Base-by-base conservation (phyloP, 2,329 filamentous ascomycete genomes). In the Fulvia fulva region DNA sequence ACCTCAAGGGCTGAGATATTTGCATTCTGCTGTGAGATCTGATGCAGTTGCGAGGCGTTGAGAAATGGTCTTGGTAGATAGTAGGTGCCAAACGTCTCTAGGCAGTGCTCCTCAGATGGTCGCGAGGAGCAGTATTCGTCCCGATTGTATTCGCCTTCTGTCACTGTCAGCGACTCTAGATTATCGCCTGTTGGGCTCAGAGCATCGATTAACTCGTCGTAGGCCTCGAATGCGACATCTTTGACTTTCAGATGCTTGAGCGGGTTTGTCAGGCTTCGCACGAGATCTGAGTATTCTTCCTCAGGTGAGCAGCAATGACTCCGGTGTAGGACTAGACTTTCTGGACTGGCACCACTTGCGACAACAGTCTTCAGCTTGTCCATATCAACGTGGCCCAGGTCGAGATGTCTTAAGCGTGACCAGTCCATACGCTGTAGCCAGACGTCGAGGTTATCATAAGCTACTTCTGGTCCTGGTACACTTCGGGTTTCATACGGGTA, bases 341-440 rank as follows among this genome's bases (percentile, higher is more conserved):
- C 34, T n/a, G 22, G 22, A 19, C 22, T 23, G 5, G 22, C 37
- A 26, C 23, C 30, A 12, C 9, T 34, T n/a, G 51, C 12, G n/a
- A 22, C 23, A 4, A 30, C n/a, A 14, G 14, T 23, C 23, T 45
- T 3, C 21, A 45, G 12, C 4, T 11, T 37, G 6, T 19, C 16
- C 12, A 6, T 1, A 28, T 28, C 23, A 11, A 53, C 4, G 4
- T 22, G 9, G 3, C 37, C 8, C 34, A 45, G 14, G 14, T 43
- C 51, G n/a, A 53, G n/a, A 28, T 53, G 23, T n/a, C 21, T 41
- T 25, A 53, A n/a, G 19, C 41, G 37, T 12, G 34, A 23, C 51
- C 51, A 53, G 26, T 53, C 51, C 51, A 44, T 53, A n/a, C 25
- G 34, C n/a, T 26, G 30, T 7, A 45, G 32, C 34, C 51, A 44